phyloP scores from a whole-genome alignment of 2,329 filamentous ascomycete genomes.

The Proliferodiscus dingleyae region DNA sequence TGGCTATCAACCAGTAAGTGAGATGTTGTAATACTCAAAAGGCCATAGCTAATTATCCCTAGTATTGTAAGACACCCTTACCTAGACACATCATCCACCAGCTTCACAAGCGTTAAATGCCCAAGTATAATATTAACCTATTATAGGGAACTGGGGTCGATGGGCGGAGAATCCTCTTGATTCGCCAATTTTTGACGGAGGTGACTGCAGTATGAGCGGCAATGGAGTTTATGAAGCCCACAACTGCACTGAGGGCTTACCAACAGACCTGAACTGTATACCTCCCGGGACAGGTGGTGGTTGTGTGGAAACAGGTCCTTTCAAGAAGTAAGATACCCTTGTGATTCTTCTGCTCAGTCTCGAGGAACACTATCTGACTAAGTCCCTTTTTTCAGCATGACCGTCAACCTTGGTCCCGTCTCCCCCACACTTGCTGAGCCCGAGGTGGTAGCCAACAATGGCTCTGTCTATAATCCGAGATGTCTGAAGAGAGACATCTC shows the following conservation, averaged over 20 bases:
- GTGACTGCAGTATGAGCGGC: conserved; percentile 44
- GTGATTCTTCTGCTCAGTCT: background rate
- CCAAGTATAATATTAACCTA: background rate
- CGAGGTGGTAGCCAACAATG: conserved; percentile 32
- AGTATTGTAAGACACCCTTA: conserved; percentile 12
- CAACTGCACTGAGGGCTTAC: conserved; percentile 26
- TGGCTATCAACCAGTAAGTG: conserved; percentile 37
- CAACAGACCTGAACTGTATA: conserved; percentile 24
- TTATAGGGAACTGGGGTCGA: conserved; percentile 40
- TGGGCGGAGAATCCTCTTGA: conserved; percentile 39
- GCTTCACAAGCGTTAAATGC: background rate
- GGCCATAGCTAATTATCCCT: conserved; percentile 23
- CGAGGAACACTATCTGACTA: no score
- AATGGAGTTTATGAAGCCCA: conserved; percentile 37
- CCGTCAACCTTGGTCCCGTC: conserved; percentile 45
- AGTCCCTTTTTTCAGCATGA: conserved; percentile 20
- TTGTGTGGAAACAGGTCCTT: conserved; percentile 45
- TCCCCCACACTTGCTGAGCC: conserved; percentile 29
- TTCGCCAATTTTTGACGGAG: conserved; percentile 52
- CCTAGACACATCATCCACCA: background rate
- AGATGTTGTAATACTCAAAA: background rate
- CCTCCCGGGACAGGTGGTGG: conserved; percentile 51
- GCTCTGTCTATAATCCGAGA: conserved; percentile 38
- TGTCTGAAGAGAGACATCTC: conserved; percentile 41
- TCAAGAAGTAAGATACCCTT: conserved; percentile 32